Percentiles rank a stretch among this genome's conserved stretches.
Conservation (phyloP, 2,329 filamentous ascomycete genomes). For the Fusarium sarcochroum region DNA sequence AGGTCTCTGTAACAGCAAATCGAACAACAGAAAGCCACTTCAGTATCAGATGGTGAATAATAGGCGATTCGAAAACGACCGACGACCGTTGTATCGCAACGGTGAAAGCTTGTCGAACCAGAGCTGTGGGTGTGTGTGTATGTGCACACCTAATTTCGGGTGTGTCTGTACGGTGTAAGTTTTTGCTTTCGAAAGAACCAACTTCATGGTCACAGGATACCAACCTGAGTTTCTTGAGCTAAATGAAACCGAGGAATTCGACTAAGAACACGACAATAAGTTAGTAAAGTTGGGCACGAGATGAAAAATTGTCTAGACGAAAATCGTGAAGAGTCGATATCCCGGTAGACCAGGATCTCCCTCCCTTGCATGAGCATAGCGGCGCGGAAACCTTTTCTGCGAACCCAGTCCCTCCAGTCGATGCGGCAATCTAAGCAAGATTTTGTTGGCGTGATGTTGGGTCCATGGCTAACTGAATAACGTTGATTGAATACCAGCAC, state of each 20-base stretch:
- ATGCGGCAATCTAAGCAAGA: slow-evolving; percentile 4
- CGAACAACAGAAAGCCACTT: neutral
- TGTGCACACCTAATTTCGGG: slow-evolving; percentile 23
- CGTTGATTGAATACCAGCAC: slow-evolving; percentile 8
- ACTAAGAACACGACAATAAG: slow-evolving; percentile 34
- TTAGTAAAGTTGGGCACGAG: slow-evolving; percentile 39
- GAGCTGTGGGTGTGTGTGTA: slow-evolving; percentile 33
- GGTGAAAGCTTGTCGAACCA: slow-evolving; percentile 31
- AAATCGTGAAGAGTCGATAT: slow-evolving; percentile 34
- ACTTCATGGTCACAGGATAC: slow-evolving; percentile 37
- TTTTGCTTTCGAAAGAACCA: slow-evolving; percentile 17
- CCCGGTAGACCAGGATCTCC: slow-evolving; percentile 33
- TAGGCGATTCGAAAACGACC: slow-evolving; percentile 16
- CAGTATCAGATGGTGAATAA: neutral
- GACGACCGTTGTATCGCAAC: slow-evolving; percentile 36
- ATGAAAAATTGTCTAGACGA: slow-evolving; percentile 27
- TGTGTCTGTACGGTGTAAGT: slow-evolving; percentile 25
- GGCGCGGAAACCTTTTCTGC: slow-evolving; percentile 30
- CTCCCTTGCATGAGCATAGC: slow-evolving; percentile 40
- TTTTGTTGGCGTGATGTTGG: neutral
- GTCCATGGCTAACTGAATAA: slow-evolving; percentile 7
- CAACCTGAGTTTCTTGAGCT: slow-evolving; percentile 16
- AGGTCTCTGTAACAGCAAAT: slow-evolving; percentile 5
- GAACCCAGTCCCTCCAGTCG: slow-evolving; percentile 21
- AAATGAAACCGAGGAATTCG: slow-evolving; percentile 16